Evolutionary conservation across 495 filamentous ascomycete genomes (phyloP).

Genomic region (Cercophora samala): DNA sequence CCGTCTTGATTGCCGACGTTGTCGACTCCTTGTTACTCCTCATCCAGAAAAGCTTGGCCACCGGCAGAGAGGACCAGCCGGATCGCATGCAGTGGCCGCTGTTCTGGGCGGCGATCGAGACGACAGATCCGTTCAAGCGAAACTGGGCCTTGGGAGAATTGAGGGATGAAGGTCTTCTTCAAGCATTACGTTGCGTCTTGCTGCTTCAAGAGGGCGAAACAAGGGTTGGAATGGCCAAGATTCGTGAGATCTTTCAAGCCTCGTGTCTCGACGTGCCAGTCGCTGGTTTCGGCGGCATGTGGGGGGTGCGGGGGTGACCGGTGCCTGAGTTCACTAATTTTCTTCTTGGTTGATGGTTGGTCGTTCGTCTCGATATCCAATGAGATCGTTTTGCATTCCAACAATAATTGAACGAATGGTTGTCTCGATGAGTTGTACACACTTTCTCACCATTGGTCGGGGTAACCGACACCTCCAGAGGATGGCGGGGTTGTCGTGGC

Average conservation of each 20-base stretch:
- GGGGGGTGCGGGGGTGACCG: background rate
- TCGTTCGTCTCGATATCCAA: background rate
- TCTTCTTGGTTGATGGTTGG: background rate
- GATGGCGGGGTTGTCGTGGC: background rate
- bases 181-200: constrained; percentile 13
- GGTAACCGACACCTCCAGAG: background rate
- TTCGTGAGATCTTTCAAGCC: constrained; percentile 20
- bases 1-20: constrained; percentile 27
- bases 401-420: background rate
- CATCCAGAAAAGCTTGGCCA: constrained; percentile 38
- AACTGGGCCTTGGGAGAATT: constrained; percentile 42
- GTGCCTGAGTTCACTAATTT: background rate
- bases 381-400: background rate
- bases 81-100: constrained; percentile 48
- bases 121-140: constrained; percentile 31
- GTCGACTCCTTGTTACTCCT: constrained; percentile 39
- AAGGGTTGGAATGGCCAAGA: constrained; percentile 20
- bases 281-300: background rate
- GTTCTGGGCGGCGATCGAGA: constrained; percentile 47
- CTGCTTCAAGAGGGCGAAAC: constrained; percentile 11
- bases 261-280: constrained; percentile 7
- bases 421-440: background rate
- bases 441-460: constrained; percentile 5
- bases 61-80: constrained; percentile 35
- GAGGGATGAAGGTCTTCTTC: constrained; percentile 28